Conservation (phyloP, 225 moss, liverwort and hornwort genomes). For the Sphagnum tenellum region DNA sequence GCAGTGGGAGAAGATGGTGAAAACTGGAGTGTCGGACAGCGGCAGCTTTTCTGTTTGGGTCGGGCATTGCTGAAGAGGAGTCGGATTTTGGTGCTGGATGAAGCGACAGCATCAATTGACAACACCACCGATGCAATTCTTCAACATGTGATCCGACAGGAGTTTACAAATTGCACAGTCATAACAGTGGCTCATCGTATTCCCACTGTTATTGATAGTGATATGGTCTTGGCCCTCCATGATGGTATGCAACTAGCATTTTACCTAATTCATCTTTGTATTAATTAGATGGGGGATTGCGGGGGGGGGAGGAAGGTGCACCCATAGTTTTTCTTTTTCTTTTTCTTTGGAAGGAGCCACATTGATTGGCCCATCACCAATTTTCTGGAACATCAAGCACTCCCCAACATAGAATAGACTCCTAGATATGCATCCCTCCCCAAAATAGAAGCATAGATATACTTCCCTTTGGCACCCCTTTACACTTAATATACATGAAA, state of each 20-base stretch:
- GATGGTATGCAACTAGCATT: constrained; percentile 11
- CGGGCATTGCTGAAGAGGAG: constrained; percentile 23
- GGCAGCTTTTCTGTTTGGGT: constrained; percentile 37
- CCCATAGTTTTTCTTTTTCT: no score
- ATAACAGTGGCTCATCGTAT: constrained; percentile 33
- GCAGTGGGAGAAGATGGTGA: constrained; percentile 34
- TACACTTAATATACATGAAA: no score
- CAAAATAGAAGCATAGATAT: no score
- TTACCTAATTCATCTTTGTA: no score
- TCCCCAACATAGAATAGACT: no score
- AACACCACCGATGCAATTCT: constrained; percentile 28
- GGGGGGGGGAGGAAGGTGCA: no score
- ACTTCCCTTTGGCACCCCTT: no score
- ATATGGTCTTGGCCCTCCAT: constrained; percentile 20
- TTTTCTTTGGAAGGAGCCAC: no score
- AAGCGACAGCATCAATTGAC: constrained; percentile 36
- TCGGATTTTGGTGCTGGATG: constrained; percentile 31
- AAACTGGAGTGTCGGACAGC: constrained; percentile 38
- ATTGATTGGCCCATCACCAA: no score
- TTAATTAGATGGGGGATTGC: no score
- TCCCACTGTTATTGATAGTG: constrained; percentile 35
- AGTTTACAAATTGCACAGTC: constrained; percentile 24
- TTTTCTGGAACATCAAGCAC: no score
- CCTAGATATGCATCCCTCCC: no score
- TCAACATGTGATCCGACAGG: constrained; percentile 20